phyloP scores from a whole-genome alignment of 495 filamentous ascomycete genomes.

The Apodospora peruviana region DNA sequence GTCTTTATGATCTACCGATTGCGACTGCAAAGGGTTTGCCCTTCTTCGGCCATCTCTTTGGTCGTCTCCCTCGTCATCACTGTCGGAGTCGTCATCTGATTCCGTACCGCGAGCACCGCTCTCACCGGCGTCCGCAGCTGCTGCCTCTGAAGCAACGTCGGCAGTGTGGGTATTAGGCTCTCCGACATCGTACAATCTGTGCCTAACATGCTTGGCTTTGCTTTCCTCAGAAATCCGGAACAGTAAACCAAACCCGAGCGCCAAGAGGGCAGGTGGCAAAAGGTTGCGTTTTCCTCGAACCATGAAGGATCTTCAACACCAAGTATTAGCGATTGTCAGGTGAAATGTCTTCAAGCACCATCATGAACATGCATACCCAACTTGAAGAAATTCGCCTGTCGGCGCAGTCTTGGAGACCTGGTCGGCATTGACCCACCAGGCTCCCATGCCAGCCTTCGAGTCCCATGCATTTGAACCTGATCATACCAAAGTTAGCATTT shows the following conservation, averaged over 20 bases:
- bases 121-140: constrained; percentile 17
- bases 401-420: constrained; percentile 81
- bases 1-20: constrained; percentile 21
- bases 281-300: constrained; percentile 83
- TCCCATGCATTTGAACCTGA: constrained; percentile 77
- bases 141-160: constrained; percentile 3
- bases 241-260: constrained; percentile 80
- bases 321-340: background rate
- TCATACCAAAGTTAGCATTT: background rate
- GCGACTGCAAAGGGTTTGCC: constrained; percentile 41
- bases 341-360: background rate
- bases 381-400: constrained; percentile 70
- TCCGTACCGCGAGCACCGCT: constrained; percentile 20
- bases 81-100: constrained; percentile 26
- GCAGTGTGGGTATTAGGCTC: constrained; percentile 1
- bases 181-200: constrained; percentile 52
- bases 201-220: constrained; percentile 69
- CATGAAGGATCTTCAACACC: constrained; percentile 50
- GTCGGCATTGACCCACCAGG: constrained; percentile 85
- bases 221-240: constrained; percentile 89
- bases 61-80: constrained; percentile 28
- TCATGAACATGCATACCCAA: constrained; percentile 38
- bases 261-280: constrained; percentile 78
- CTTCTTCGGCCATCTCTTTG: constrained; percentile 27
- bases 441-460: constrained; percentile 88